Percentiles rank a stretch among this genome's conserved stretches.
phyloP scores from a whole-genome alignment of 2,329 filamentous ascomycete genomes.

The Pseudogymnoascus sp. region DNA sequence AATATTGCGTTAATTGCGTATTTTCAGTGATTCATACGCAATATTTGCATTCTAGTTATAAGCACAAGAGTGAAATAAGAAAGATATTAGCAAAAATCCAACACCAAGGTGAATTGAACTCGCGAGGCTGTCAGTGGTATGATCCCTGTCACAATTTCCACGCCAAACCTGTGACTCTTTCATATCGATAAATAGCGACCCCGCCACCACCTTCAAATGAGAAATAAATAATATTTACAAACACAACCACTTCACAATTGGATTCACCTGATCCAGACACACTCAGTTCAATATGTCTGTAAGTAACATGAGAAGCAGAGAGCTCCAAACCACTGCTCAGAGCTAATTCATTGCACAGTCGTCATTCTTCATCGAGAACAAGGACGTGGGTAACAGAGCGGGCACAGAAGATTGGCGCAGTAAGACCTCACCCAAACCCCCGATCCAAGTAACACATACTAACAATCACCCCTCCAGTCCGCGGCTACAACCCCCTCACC shows the following conservation, averaged over 20 bases:
- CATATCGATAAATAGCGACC: constrained; percentile 7
- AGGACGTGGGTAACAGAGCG: constrained; percentile 65
- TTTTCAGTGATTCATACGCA: background rate
- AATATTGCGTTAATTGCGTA: background rate
- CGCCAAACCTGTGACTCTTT: constrained; percentile 2
- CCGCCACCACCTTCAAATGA: background rate
- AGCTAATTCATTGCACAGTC: constrained; percentile 16
- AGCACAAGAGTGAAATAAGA: background rate
- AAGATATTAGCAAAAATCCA: background rate
- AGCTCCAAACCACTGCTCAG: constrained; percentile 4
- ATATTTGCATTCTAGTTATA: background rate
- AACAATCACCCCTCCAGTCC: constrained; percentile 42
- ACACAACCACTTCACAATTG: background rate
- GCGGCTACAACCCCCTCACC: constrained; percentile 87
- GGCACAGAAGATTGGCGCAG: constrained; percentile 76
- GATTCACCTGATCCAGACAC: background rate
- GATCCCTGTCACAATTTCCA: background rate
- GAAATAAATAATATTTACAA: constrained; percentile 7
- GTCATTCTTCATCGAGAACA: constrained; percentile 68
- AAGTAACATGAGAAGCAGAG: constrained; percentile 6
- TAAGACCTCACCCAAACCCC: constrained; percentile 34
- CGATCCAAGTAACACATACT: constrained; percentile 20
- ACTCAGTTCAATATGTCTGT: constrained; percentile 15
- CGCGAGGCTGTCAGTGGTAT: background rate
- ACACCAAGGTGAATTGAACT: background rate